Conservation (phyloP, 495 filamentous ascomycete genomes). For the Aspergillus diversus region DNA sequence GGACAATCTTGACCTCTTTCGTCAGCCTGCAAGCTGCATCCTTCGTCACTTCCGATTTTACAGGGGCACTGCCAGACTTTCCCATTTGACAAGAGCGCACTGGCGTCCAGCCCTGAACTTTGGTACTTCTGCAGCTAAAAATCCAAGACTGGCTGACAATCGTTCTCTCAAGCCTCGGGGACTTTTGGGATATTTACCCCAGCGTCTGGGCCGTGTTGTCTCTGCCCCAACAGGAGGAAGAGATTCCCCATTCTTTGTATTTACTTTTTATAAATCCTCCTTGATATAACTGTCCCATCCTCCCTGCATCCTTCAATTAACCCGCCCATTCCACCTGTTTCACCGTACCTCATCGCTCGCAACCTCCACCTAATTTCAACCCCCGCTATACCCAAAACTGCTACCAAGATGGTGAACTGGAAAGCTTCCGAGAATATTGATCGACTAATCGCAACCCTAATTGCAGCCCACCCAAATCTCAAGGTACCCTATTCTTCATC, state of each 20-base stretch:
- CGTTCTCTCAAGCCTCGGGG: not conserved
- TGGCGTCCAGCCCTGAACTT: conserved; percentile 2
- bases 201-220: not conserved
- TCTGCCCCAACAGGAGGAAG: not conserved
- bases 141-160: not conserved
- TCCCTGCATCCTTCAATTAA: too few species aligned
- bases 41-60: not conserved
- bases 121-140: not conserved
- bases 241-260: not conserved
- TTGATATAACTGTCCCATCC: not conserved
- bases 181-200: not conserved
- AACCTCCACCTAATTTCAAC: not conserved
- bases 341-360: not conserved
- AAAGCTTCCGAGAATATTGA: conserved; percentile 31
- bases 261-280: not conserved
- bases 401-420: conserved; percentile 45
- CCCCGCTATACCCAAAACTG: not conserved
- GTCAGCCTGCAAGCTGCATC: not conserved
- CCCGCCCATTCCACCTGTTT: not conserved
- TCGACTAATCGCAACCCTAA: conserved; percentile 36
- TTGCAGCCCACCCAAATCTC: conserved; percentile 32
- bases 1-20: conserved; percentile 2
- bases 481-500: conserved; percentile 21
- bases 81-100: conserved; percentile 5
- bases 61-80: not conserved